Evolutionary conservation across 176 grass and related monocot genomes (phyloP), one percentile per base, ranked within the genome.

Genomic region (Chrysopogon serrulatus): DNA sequence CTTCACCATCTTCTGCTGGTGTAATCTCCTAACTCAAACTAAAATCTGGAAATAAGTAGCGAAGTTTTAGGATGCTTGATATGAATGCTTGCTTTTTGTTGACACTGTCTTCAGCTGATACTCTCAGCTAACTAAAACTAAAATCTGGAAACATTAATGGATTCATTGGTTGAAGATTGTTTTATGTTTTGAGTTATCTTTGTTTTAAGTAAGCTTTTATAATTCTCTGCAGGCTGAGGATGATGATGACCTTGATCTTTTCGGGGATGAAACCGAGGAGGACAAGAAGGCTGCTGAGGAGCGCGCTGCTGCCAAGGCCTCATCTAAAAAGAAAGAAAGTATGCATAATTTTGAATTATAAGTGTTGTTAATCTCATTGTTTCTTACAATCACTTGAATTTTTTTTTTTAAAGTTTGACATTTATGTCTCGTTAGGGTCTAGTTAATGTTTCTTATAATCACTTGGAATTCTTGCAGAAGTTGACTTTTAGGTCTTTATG

Each of bases 291-390:
- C 68, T 30, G 87, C 85, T 48, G 93, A 80, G 18, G 90, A 86
- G 63, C 85, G 93, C 16, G 93, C 40, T 3, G 74, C 87, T 84
- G 79, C 86, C 31, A 95, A 95, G 88, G 27, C 87, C 43, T 89
- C 93, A 27, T 39, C 93, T 17, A 95, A 95, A 83, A 95, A 95
- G 79, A 95, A 95, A 90, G 93, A 95, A 81, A 90, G 93, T 95
- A 92, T 37, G 79, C 26, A 74, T 78, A 10, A 21, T 60, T 63
- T 37, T 15, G 2, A 27, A 0, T 13, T 27, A 3, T 12, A 19
- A 28, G 10, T 79, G 26, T 10, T 79, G 26, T 10, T 70, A 37
- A 2, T 0, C 5, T 48, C 12, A 10, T 60, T 60, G 1, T 60
- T 13, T 13, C 10, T 60, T 60, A 5, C 14, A 60, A 13, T 27